Evolutionary conservation across 768 basidiomycete genomes (phyloP), one percentile per base, ranked within the genome.

Genomic region (Hemileccinum rubropunctum): DNA sequence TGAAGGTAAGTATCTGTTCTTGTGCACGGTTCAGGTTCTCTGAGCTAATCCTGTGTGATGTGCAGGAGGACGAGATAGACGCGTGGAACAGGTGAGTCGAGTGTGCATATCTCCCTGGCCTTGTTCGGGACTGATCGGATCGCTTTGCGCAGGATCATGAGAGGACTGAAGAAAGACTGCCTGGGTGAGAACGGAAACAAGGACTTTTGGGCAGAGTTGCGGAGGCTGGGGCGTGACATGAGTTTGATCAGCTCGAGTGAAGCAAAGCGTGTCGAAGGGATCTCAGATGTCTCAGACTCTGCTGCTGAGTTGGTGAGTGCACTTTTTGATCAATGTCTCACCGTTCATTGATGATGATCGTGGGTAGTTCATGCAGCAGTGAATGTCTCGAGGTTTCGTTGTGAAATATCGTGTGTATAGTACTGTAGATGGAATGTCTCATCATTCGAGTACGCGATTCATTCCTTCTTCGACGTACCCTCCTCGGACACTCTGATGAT

Each of bases 11-110:
- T 62, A 23, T 26, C 6, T 21, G 4, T 37, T 40, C 10, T 45
- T n/a, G 23, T 45, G 28, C 34, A 26, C 14, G 26, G 18, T 23
- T 44, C n/a, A 34, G 12, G 28, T 15, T 21, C 18, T 14, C 40
- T 39, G 10, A 38, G 28, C 26, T 20, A 36, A 35, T 38, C n/a
- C n/a, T n/a, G n/a, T n/a, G 12, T 28, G n/a, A 12, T 30, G 17
- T 30, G 23, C 56, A 90, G 82, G 87, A 91, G 69, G 88, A 91
- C 65, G 88, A 92, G 65, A 80, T 91, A 33, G 85, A 87, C 39
- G 79, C 79, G 28, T 93, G 90, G 90, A 92, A 93, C 67, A 69
- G 61, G 85, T 86, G 56, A 57, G 79, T 73, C 14, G 33, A 40
- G n/a, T 20, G 18, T 23, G 2, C 17, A 46, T 26, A 27, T 36